phyloP scores from a whole-genome alignment of 2,329 filamentous ascomycete species.

The Exophiala mesophila region DNA sequence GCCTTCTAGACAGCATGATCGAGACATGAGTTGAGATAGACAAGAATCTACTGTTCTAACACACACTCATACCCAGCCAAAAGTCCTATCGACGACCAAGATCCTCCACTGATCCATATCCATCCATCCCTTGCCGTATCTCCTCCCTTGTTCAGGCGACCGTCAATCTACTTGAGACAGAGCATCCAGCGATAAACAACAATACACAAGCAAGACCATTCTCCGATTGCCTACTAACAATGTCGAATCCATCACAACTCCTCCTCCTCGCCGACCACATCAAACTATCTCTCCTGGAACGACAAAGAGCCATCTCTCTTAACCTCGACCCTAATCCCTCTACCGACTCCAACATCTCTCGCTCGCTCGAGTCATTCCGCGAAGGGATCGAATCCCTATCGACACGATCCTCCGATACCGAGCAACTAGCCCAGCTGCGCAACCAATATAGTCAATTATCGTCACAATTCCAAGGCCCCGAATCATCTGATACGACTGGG shows the following conservation, averaged over 20 bases:
- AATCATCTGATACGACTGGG: conserved; percentile 39
- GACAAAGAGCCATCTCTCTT: conserved; percentile 76
- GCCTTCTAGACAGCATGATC: background rate
- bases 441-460: conserved; percentile 72
- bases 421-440: conserved; percentile 55
- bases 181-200: too few relatives aligned
- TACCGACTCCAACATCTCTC: conserved; percentile 83
- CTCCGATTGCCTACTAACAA: conserved; percentile 29
- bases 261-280: conserved; percentile 93
- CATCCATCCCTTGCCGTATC: too few relatives aligned
- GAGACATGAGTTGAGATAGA: background rate
- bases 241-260: conserved; percentile 64
- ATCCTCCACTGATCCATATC: too few relatives aligned
- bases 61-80: background rate
- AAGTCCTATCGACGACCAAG: background rate
- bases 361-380: conserved; percentile 79
- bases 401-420: conserved; percentile 29
- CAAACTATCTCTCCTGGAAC: conserved; percentile 89
- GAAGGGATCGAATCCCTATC: conserved; percentile 71
- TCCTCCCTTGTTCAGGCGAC: conserved; percentile 2
- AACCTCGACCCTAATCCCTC: conserved; percentile 67
- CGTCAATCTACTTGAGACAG: too few relatives aligned
- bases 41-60: background rate
- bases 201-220: background rate
- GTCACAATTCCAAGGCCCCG: conserved; percentile 70